Base-by-base conservation (phyloP, 2,329 filamentous ascomycete species). In the Saccharata proteae region DNA sequence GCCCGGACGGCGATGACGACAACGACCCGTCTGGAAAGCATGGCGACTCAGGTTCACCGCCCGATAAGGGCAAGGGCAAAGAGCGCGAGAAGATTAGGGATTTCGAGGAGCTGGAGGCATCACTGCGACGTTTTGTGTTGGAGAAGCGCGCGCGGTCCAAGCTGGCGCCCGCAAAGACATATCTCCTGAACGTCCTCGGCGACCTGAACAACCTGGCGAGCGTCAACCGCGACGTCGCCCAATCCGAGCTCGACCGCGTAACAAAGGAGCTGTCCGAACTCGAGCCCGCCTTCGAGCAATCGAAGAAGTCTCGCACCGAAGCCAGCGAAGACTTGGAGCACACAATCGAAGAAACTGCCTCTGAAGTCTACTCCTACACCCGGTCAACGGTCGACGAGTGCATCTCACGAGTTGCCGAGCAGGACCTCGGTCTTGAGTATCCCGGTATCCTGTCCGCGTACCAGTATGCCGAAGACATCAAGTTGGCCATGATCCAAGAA, bases 91-190 rank as follows among this genome's bases (percentile, higher is more conserved):
- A 92, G 57, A 67, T 86, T 8, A 74, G 78, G 37, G 86, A 96
- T 47, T 98, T 98, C 50, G 80, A 88, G 48, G 77, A 79, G 32
- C 67, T 98, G 4, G 90, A 98, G 55, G 74, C 82, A 42, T 90
- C 90, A 3, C 58, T 98, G 21, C 74, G 90, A 37, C 76, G 86
- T 26, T 98, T 98, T 44, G 90, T 98, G 6, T 67, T 98, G 16
- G 90, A 98, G 52, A 96, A 96, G 65, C 75, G 90, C 34, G 85
- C 90, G 28, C 75, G 85, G 17, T 96, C 90, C 6, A 98, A 98
- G 61, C 70, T 98, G 37, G 88, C 90, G 1, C 90, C 90, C 4
- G 90, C 90, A 5, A 86, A 85, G 58, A 96, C 88, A 2, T 98
- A 98, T 50, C 72, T 98, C 1, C 65, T 93, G 46, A 98, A 98